Evolutionary conservation across 2,329 filamentous ascomycete species (phyloP), one percentile per base, ranked within the genome.

Genomic region (Colletotrichum phormii): DNA sequence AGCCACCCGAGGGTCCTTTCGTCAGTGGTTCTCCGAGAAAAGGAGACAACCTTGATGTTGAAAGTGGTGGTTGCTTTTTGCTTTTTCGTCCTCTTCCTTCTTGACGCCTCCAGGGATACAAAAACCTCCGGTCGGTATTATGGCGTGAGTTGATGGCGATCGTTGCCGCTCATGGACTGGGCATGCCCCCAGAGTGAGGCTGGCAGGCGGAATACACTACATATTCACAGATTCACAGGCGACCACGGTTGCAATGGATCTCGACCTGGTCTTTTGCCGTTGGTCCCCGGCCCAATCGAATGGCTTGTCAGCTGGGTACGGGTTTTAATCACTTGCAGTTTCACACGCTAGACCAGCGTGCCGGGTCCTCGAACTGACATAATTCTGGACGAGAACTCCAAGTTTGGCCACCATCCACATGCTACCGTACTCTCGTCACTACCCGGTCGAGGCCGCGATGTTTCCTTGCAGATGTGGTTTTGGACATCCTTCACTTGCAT

Each of bases 141-240:
- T 35, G 51, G 53, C 35, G 42, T 54, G 42, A 33, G 42, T 13
- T n/a, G 26, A 26, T 46, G 67, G 13, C 62, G 71, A 73, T 71
- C 67, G 26, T 51, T 62, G 55, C 71, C 57, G 5, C 8, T 61
- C 35, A 37, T 22, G 35, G 55, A 49, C 4, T 22, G 5, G 33
- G 35, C 24, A 29, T 9, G 13, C 12, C 49, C 7, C 29, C 22
- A 69, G 29, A 62, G 67, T 72, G 67, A 73, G 71, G 67, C 71
- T 71, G 71, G 37, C 29, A 49, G 35, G 18, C 61, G 42, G 24
- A 46, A 53, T 51, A 46, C 61, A 49, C 33, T 51, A 46, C 61
- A 49, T 42, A 46, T 42, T 67, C 33, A 42, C 51, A 63, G 31
- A 46, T 22, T 67, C 33, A 42, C 51, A 63, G 31, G 53, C 58